Base-by-base conservation (phyloP, 1,284 basidiomycete species). In the Microbotryum lychnidis-dioicae region DNA sequence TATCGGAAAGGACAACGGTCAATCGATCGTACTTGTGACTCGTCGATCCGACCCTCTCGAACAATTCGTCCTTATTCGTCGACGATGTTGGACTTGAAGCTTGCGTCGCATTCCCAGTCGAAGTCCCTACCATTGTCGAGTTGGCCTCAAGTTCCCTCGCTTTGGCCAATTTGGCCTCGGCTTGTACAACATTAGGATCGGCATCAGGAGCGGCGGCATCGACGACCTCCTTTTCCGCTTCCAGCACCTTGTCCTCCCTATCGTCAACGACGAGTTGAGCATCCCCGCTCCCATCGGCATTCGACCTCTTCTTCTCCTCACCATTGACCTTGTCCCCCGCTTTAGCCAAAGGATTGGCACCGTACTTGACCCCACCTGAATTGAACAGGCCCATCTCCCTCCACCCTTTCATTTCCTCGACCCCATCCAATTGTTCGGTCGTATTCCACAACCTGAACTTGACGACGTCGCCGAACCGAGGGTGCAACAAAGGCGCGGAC, bases 391-490 rank as follows among this genome's bases (percentile, higher is more conserved):
- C 76, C 67, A 82, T 80, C 16, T 74, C 73, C 47, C 89, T 79
- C 89, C 89, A 91, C 71, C 88, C 86, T 56, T 86, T 79, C 50
- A 91, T 75, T 74, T 91, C 89, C 5, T 83, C 82, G 2, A 90
- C 80, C 46, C 85, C 84, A 67, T 91, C 89, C 47, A 91, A 78
- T 69, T 90, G 88, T 70, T 90, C 88, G 4, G 89, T 91, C 45
- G 89, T 91, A 73, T 91, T 91, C 89, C 89, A 91, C 71, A 91
- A 80, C 72, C 85, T 87, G 79, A 91, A 91, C 71, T 86, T 82
- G 73, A 91, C 84, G 21, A 87, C 81, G 63, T 88, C 85, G 61
- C 83, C 80, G 77, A 91, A 91, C 57, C 87, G 80, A 23, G 81
- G 81, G 74, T 91, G 86, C 20, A 91, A 77, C 78, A 91, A 89